A percentile compares a stretch with the other conserved stretches of the same genome.
phyloP scores from a whole-genome alignment of 2,329 filamentous ascomycete genomes.

The Gaeumannomyces sp. region DNA sequence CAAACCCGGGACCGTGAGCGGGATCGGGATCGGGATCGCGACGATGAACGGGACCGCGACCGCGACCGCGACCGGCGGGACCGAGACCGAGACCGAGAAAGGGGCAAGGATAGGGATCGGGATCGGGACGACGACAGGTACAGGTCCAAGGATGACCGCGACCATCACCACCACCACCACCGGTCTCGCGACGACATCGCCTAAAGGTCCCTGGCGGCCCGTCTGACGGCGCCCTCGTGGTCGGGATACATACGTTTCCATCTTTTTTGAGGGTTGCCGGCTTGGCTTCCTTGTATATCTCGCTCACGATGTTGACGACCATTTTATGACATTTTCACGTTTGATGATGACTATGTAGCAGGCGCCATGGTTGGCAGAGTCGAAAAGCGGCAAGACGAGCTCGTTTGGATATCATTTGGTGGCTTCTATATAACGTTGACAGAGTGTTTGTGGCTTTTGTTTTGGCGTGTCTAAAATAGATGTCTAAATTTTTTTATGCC shows the following conservation, averaged over 20 bases:
- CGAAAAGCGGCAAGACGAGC: not conserved
- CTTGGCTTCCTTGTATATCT: not conserved
- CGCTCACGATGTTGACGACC: not conserved
- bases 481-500: not conserved
- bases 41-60: conserved; percentile 19
- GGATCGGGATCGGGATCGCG: conserved; percentile 10
- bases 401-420: not conserved
- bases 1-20: conserved; percentile 2
- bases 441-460: not conserved
- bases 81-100: conserved; percentile 13
- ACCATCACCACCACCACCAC: not conserved
- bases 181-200: conserved; percentile 1
- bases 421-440: no score
- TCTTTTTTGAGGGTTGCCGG: not conserved
- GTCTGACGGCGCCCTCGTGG: no score
- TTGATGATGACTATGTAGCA: not conserved
- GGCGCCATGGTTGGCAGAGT: not conserved
- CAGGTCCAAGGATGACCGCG: conserved; percentile 5
- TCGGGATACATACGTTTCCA: not conserved
- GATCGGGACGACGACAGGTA: conserved; percentile 7
- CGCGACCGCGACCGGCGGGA: conserved; percentile 13
- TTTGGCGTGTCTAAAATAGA: not conserved
- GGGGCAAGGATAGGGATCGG: conserved; percentile 19
- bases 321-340: not conserved
- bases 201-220: not conserved